Percentiles rank a stretch among this genome's conserved stretches.
These are phyloP conservation scores for Lithohypha guttulata DNA, from an alignment of 2,329 filamentous ascomycete species.

Conservation along the genomic window DNA sequence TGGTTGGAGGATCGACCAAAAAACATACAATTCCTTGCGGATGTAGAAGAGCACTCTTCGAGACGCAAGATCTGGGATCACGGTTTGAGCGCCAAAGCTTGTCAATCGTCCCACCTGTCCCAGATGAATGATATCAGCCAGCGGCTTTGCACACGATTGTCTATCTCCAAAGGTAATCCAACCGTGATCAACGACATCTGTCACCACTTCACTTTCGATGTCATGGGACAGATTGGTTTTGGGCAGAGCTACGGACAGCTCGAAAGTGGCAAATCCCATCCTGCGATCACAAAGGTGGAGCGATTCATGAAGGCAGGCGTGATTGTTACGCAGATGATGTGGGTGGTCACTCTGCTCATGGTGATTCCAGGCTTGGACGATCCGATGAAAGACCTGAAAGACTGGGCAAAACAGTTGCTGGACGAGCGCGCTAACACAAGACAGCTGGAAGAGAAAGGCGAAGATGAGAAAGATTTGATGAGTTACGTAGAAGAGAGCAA, in stretches of 20 bases:
- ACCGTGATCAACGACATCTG: too few species aligned
- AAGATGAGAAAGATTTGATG: conserved; percentile 4
- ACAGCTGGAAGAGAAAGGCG: conserved; percentile 1
- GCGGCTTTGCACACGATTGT: too few species aligned
- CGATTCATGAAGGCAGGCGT: conserved; percentile 3
- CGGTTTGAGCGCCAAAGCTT: conserved; percentile 5
- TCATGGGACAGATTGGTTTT: conserved; percentile 7
- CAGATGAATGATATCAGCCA: background rate
- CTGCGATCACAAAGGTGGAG: conserved; percentile 1
- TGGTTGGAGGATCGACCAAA: conserved; percentile 12
- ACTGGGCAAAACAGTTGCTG: background rate
- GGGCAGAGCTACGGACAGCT: conserved; percentile 5
- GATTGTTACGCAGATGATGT: conserved; percentile 4
- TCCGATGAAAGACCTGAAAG: conserved; percentile 2
- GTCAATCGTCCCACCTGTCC: background rate
- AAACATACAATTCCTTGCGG: conserved; percentile 4
- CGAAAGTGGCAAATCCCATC: conserved; percentile 3
- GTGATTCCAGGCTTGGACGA: conserved; percentile 6
- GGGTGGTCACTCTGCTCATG: conserved; percentile 3
- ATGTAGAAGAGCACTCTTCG: conserved; percentile 1
- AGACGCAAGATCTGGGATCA: conserved; percentile 6
- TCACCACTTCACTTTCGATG: conserved; percentile 8
- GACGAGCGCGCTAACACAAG: conserved; percentile 1
- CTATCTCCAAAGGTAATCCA: too few species aligned
- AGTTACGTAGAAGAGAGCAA: conserved; percentile 7